phyloP scores from a whole-genome alignment of 1,284 basidiomycete genomes.

The Ustilago cynodontis region DNA sequence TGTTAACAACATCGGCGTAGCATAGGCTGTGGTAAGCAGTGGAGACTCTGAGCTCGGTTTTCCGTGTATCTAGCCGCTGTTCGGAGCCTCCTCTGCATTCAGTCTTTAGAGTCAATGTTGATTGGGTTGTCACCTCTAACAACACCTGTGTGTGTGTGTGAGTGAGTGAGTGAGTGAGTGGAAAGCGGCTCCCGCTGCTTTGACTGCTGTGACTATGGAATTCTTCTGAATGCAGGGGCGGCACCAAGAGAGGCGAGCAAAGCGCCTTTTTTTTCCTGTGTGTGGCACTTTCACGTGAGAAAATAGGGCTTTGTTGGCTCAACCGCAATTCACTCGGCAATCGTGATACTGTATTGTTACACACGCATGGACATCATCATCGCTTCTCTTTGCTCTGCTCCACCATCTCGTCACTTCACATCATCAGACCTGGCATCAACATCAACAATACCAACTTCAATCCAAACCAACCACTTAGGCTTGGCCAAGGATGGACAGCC shows the following conservation, averaged over 20 bases:
- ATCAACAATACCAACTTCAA: not conserved
- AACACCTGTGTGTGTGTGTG: not conserved
- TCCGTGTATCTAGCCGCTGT: not conserved
- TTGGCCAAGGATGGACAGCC: slow-evolving; percentile 62
- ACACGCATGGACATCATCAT: not conserved
- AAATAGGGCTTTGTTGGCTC: not conserved
- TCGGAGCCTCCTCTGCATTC: not conserved
- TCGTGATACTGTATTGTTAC: no score
- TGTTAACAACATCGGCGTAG: slow-evolving; percentile 21
- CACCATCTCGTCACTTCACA: not conserved
- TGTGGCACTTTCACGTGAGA: no score
- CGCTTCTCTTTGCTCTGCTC: not conserved
- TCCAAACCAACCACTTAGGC: no score
- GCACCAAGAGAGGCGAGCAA: not conserved
- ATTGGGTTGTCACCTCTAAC: no score
- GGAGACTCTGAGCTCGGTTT: no score
- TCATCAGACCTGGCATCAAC: not conserved
- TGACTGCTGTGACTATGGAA: not conserved
- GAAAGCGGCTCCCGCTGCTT: no score
- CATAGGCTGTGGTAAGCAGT: no score
- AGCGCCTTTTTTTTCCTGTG: no score
- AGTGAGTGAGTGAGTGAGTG: no score
- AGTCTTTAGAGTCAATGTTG: not conserved
- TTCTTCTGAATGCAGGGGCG: not conserved
- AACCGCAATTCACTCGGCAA: not conserved